Base-by-base conservation (phyloP, 2,329 filamentous ascomycete genomes). In the Ascomycota sp. region DNA sequence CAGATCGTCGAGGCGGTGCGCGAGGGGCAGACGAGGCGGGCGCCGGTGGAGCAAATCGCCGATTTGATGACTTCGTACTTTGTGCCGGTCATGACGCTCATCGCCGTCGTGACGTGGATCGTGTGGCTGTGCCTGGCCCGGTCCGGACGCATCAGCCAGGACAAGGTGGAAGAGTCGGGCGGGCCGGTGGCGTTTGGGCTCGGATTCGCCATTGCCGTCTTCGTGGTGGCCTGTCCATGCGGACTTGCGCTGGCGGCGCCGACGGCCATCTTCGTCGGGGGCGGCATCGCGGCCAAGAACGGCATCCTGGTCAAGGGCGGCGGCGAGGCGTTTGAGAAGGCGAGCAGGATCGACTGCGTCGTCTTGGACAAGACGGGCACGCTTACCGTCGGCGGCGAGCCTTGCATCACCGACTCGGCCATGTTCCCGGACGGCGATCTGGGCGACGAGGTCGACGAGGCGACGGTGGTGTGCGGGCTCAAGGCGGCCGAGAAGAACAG, bases 291-390 rank as follows among this genome's bases (percentile, higher is more conserved):
- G 2, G 81, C 81, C 6, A 74, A 76, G 48, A 57, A 80, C 44
- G 81, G 81, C 2, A 82, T 91, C 35, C 61, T 91, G 1, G 80
- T 78, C 43, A 82, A 83, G 52, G 80, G 81, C 16, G 81, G 81
- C 16, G 81, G 81, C 27, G 78, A 84, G 48, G 81, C 80, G 0
- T 86, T 89, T 47, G 78, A 86, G 50, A 81, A 82, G 55, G 80
- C 80, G 4, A 83, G 77, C 48, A 68, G 67, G 9, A 63, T 84
- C 31, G 72, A 82, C 49, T 76, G 74, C 34, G 72, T 89, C 29
- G 76, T 89, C 1, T 89, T 91, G 48, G 81, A 91, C 61, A 89
- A 91, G 61, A 91, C 81, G 0, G 81, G 81, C 1, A 91, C 81
- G 0, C 57, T 91, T 37, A 89, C 81, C 0, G 59, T 76, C 43